Evolutionary conservation across 164 flowering plant genomes (phyloP).

Genomic region (Stephania japonica): DNA sequence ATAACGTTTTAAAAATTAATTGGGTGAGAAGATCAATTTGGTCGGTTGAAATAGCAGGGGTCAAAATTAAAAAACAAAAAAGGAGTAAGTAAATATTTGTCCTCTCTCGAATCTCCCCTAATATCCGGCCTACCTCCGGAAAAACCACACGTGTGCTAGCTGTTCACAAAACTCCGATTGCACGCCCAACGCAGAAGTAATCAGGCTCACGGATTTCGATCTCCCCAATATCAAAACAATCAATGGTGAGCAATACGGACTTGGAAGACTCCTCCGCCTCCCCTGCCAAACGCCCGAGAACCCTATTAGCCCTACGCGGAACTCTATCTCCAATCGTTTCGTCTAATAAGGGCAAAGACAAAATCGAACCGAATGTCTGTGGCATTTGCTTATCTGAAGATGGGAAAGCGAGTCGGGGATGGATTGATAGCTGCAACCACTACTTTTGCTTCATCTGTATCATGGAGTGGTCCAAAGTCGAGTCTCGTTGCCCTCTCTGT

Average conservation of each 20-base stretch:
- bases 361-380: constrained; percentile 28
- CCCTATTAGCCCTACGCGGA: constrained; percentile 25
- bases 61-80: no score
- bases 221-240: no score
- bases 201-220: no score
- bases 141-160: no score
- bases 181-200: no score
- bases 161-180: no score
- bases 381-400: constrained; percentile 59
- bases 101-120: no score
- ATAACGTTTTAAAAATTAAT: no score
- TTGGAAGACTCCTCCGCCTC: constrained; percentile 5
- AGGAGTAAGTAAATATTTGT: no score
- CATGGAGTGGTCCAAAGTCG: constrained; percentile 84
- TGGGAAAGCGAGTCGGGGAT: constrained; percentile 45
- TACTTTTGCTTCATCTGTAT: constrained; percentile 81
- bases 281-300: constrained; percentile 32
- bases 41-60: no score
- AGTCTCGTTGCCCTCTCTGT: constrained; percentile 79
- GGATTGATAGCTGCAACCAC: constrained; percentile 69
- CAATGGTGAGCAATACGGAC: neutral
- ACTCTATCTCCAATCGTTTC: constrained; percentile 1
- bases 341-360: constrained; percentile 21
- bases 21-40: no score
- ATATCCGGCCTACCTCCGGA: no score